These are phyloP conservation scores for Elsinoe arachidis DNA, from an alignment of 2,329 filamentous ascomycete genomes.

Conservation along the genomic window DNA sequence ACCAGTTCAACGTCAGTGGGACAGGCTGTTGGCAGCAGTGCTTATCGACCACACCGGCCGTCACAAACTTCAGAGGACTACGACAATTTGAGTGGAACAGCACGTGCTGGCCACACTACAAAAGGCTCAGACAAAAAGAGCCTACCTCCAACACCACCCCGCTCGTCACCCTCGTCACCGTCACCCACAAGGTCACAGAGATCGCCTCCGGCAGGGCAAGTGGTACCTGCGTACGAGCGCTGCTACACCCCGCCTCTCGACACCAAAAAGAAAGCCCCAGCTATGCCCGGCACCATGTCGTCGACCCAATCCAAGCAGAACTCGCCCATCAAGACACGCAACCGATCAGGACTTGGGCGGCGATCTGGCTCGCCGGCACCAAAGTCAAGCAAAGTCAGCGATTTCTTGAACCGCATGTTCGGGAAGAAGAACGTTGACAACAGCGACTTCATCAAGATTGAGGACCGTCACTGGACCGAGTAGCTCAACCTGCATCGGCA, in stretches of 20 bases:
- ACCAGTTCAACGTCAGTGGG: background rate
- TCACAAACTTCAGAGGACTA: background rate
- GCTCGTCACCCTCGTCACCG: background rate
- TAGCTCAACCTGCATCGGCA: background rate
- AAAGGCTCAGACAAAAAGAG: background rate
- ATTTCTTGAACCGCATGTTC: constrained; percentile 22
- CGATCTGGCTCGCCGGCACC: background rate
- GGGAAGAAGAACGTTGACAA: constrained; percentile 21
- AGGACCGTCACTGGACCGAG: constrained; percentile 26
- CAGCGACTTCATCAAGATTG: constrained; percentile 20
- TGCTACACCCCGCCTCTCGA: background rate
- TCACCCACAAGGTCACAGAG: background rate
- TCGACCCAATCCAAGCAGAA: background rate
- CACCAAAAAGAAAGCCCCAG: background rate
- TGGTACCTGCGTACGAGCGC: constrained; percentile 4
- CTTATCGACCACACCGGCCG: background rate
- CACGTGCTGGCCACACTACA: background rate
- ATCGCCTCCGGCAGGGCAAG: background rate
- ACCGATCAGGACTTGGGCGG: background rate
- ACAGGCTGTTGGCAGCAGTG: background rate
- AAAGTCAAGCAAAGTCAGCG: constrained; percentile 14
- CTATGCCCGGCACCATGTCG: constrained; percentile 13
- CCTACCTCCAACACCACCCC: background rate
- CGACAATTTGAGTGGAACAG: background rate
- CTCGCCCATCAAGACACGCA: background rate